Evolutionary conservation across 768 basidiomycete species (phyloP).

Genomic region (Atractiella rhizophila): DNA sequence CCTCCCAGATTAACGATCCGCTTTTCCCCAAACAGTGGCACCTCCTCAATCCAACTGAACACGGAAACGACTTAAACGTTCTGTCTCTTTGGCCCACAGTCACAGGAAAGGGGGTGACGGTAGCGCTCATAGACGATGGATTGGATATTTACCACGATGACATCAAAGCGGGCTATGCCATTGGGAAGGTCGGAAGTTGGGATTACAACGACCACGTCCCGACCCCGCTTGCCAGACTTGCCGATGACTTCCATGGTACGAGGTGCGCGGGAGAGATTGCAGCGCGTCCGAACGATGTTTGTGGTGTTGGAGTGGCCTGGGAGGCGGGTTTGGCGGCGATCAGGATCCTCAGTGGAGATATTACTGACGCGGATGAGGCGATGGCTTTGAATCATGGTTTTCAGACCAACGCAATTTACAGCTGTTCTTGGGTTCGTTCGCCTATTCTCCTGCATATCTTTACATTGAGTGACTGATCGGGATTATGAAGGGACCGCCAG

Average conservation of each 20-base stretch:
- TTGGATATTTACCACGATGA: constrained; percentile 43
- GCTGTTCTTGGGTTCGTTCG: constrained; percentile 97
- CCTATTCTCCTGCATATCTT: no score
- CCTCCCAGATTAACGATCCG: no score
- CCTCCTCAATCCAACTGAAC: constrained; percentile 59
- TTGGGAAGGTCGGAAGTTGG: constrained; percentile 27
- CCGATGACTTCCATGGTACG: constrained; percentile 88
- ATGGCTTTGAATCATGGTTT: constrained; percentile 80
- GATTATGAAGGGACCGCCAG: constrained; percentile 99
- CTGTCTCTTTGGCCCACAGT: constrained; percentile 69
- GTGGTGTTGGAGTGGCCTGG: constrained; percentile 85
- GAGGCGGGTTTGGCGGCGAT: constrained; percentile 73
- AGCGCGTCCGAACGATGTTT: constrained; percentile 71
- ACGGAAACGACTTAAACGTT: constrained; percentile 59
- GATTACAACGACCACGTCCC: constrained; percentile 86
- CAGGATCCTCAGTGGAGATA: constrained; percentile 79
- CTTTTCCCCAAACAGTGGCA: constrained; percentile 77
- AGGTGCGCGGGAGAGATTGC: constrained; percentile 93
- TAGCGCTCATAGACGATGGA: constrained; percentile 84
- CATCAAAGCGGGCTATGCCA: no score
- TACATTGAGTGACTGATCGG: no score
- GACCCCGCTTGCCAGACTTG: constrained; percentile 61
- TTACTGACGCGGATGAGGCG: constrained; percentile 87
- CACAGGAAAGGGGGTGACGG: constrained; percentile 60
- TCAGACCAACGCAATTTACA: constrained; percentile 73